Evolutionary conservation across 805 yeast genomes (phyloP), one percentile per base, ranked within the genome.

Genomic region (Candida koratica): DNA sequence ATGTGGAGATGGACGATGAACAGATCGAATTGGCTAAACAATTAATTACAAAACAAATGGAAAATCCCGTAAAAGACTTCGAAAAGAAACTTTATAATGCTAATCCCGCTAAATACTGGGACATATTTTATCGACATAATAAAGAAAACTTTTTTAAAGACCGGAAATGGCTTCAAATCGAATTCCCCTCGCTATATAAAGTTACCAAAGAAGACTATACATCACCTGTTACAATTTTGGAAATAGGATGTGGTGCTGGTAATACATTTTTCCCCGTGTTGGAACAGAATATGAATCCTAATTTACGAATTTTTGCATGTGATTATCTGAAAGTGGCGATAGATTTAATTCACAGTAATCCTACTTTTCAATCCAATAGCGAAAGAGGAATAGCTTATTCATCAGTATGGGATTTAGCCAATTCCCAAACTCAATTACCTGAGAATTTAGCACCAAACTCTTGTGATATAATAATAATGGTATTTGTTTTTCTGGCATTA

Each of bases 161-260:
- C 60, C 72, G 98, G 48, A 89, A 86, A 53, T 93, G 98, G 98
- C 69, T 93, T 41, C 87, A 85, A 55, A 82, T 90, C 32, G 98
- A 93, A 62, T 93, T 93, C 45, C 98, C 98, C 1, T 64, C 76
- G 10, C 61, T 93, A 23, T 90, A 83, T 53, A 81, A 80, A 42
- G 83, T 86, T 5, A 86, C 95, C 3, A 48, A 48, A 12, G 76
- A 77, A 43, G 72, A 75, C 16, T 83, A 80, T 46, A 70, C 81
- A 5, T 83, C 87, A n/a, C 75, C 81, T 4, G 71, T 72, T 15
- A 77, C 81, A 3, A 81, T 93, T 22, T 70, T 93, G 37, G 98
- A 93, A 59, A 82, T 93, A 31, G 98, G 98, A 3, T 93, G 98
- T 63, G 98, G 98, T 38, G 97, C 96, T 4, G 98, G 98, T 8